Evolutionary conservation across 345 rosid species (phyloP).

Genomic region (Aegle marmelos): DNA sequence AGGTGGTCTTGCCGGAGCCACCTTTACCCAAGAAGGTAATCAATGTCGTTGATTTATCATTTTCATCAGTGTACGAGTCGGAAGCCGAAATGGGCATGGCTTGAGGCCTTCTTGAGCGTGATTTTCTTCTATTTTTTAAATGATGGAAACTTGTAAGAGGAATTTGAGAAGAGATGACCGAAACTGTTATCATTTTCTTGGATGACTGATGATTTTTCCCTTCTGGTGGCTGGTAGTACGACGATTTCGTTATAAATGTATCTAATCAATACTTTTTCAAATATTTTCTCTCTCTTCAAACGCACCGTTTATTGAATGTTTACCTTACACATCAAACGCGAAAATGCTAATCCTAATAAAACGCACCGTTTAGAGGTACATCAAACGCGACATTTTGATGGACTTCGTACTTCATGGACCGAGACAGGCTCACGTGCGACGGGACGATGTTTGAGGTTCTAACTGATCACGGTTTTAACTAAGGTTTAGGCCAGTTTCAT

Average conservation of each 20-base stretch:
- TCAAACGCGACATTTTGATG: no score
- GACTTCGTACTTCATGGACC: no score
- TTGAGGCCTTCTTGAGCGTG: slow-evolving; percentile 20
- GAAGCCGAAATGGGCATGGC: slow-evolving; percentile 35
- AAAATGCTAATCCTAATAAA: not conserved
- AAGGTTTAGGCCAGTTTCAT: no score
- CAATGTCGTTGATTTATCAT: slow-evolving; percentile 41
- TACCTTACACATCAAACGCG: no score
- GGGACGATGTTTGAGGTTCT: no score
- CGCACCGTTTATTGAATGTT: no score
- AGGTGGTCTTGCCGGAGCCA: slow-evolving; percentile 88
- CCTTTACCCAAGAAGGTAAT: slow-evolving; percentile 87
- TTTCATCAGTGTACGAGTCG: not conserved
- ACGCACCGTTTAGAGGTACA: not conserved
- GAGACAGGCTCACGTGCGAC: no score
- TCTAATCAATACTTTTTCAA: no score
- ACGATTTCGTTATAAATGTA: no score
- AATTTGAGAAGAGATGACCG: slow-evolving; percentile 27
- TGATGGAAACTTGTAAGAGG: slow-evolving; percentile 17
- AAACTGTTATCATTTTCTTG: slow-evolving; percentile 20
- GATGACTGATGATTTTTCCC: not conserved
- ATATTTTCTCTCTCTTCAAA: no score
- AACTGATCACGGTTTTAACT: no score
- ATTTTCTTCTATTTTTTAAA: not conserved
- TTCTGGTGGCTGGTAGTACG: not conserved